Conservation (phyloP, 306 rosid genomes). For the Vicia sativa region DNA sequence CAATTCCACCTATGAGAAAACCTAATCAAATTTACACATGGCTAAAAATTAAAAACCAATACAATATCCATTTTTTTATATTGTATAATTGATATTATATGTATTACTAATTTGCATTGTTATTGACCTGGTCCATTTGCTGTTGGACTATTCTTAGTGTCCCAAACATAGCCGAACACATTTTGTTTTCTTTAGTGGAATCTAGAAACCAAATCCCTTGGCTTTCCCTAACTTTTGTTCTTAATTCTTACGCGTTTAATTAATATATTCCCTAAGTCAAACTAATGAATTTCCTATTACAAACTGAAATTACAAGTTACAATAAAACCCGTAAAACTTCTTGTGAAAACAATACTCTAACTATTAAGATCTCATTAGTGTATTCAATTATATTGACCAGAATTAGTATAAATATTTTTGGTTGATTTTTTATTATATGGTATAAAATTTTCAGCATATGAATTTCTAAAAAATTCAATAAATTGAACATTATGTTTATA, state of each 20-base stretch:
- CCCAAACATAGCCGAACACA: neutral
- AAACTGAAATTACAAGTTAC: neutral
- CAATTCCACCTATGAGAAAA: too few species aligned
- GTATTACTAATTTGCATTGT: neutral
- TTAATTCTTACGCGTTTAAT: neutral
- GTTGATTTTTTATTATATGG: too few species aligned
- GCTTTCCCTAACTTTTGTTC: neutral
- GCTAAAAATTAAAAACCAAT: too few species aligned
- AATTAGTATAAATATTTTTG: too few species aligned
- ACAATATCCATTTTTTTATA: too few species aligned
- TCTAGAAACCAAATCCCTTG: neutral
- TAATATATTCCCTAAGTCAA: neutral
- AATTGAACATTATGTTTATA: too few species aligned
- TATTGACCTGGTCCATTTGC: neutral
- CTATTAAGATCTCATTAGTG: neutral
- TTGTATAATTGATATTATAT: too few species aligned
- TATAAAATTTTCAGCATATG: too few species aligned
- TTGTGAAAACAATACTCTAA: neutral
- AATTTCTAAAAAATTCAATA: too few species aligned
- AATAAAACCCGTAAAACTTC: neutral
- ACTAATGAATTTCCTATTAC: neutral
- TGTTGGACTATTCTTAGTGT: neutral
- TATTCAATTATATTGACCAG: neutral
- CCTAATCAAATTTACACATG: too few species aligned
- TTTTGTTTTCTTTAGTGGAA: neutral